Conservation (phyloP, 768 basidiomycete genomes). For the Boletus sensibilis region DNA sequence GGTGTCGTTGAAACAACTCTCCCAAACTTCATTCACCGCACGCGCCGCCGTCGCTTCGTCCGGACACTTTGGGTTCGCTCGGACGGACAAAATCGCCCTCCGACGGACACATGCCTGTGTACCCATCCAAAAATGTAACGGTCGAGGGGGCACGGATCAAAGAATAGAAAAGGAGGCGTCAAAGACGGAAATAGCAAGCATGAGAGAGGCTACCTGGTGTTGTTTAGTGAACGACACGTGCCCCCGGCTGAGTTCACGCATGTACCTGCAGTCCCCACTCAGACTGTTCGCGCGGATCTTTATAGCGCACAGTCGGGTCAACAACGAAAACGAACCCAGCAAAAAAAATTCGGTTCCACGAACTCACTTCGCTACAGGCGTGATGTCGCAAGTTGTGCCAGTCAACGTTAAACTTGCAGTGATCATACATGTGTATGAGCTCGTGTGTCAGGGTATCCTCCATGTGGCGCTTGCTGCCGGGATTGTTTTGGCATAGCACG, state of each 20-base stretch:
- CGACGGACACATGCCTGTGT: slow-evolving; percentile 84
- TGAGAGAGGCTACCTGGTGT: slow-evolving; percentile 68
- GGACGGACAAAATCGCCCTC: slow-evolving; percentile 79
- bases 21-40: slow-evolving; percentile 96
- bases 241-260: slow-evolving; percentile 76
- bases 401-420: slow-evolving; percentile 91
- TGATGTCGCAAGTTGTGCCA: slow-evolving; percentile 91
- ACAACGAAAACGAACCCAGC: background rate
- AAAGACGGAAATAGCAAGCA: slow-evolving; percentile 11
- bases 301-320: background rate
- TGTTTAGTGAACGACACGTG: slow-evolving; percentile 85
- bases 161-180: slow-evolving; percentile 1
- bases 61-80: slow-evolving; percentile 76
- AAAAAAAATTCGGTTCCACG: background rate
- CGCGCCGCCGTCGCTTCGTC: slow-evolving; percentile 75
- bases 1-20: slow-evolving; percentile 93
- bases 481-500: slow-evolving; percentile 81
- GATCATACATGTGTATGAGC: slow-evolving; percentile 93
- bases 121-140: slow-evolving; percentile 8
- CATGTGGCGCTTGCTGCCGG: slow-evolving; percentile 81
- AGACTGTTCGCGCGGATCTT: slow-evolving; percentile 95
- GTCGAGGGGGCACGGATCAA: slow-evolving; percentile 1
- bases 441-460: slow-evolving; percentile 94
- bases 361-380: slow-evolving; percentile 91
- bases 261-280: slow-evolving; percentile 89